Evolutionary conservation across 1,284 basidiomycete genomes (phyloP).

Genomic region (Trichosporon sp.): DNA sequence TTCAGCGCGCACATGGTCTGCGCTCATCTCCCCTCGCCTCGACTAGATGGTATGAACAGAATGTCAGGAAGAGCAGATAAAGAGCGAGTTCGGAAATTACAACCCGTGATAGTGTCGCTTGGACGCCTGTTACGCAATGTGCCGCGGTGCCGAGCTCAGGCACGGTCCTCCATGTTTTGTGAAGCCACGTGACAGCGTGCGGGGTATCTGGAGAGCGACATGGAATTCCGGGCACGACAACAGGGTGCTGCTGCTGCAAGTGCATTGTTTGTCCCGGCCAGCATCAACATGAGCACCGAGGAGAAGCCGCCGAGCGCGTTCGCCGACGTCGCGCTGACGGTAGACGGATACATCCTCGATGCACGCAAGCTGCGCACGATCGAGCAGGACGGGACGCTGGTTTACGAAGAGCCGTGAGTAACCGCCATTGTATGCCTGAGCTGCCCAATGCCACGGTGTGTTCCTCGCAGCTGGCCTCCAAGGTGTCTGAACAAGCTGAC

Average conservation of each 20-base stretch:
- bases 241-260: too few relatives aligned
- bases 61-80: too few relatives aligned
- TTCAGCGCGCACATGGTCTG: not conserved
- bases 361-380: constrained; percentile 23
- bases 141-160: not conserved
- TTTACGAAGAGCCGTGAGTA: constrained; percentile 31
- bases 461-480: not conserved
- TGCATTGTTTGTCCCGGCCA: not conserved
- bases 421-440: not conserved
- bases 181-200: not conserved
- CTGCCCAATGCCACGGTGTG: too few relatives aligned
- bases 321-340: constrained; percentile 19
- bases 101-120: not conserved
- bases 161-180: not conserved
- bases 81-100: not conserved
- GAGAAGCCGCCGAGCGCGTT: constrained; percentile 9
- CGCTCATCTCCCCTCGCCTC: not conserved
- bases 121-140: not conserved
- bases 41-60: not conserved
- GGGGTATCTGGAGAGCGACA: not conserved
- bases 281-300: constrained; percentile 12
- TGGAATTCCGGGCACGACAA: not conserved
- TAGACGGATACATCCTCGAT: constrained; percentile 34
- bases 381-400: constrained; percentile 28
- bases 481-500: not conserved